These are phyloP conservation scores for Trichoderma oligosporum DNA, from an alignment of 2,329 filamentous ascomycete species.

Conservation along the genomic window DNA sequence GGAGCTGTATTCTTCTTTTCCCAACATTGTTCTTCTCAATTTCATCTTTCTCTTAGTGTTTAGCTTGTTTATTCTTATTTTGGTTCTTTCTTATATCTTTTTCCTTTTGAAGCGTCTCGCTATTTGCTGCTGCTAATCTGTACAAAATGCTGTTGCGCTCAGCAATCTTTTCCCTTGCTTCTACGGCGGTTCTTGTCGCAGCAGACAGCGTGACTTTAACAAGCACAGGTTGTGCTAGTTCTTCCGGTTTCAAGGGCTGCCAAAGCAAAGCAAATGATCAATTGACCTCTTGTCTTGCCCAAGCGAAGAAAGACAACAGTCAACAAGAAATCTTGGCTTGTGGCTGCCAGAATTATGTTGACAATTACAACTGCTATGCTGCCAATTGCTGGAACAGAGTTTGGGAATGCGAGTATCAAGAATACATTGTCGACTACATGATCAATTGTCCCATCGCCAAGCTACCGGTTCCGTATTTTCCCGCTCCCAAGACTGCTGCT, in stretches of 20 bases:
- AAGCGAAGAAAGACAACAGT: conserved; percentile 21
- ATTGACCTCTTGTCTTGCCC: conserved; percentile 20
- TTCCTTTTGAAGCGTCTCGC: not conserved
- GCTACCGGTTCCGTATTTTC: conserved; percentile 37
- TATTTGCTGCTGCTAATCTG: too few relatives aligned
- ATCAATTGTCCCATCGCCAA: conserved; percentile 30
- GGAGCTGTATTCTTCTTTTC: too few relatives aligned
- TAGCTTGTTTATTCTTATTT: not conserved
- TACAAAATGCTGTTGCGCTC: not conserved
- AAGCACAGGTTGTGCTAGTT: conserved; percentile 23
- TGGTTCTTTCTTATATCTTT: not conserved
- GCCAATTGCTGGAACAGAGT: conserved; percentile 39
- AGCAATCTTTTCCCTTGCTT: not conserved
- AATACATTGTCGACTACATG: conserved; percentile 36
- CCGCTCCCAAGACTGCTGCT: conserved; percentile 32
- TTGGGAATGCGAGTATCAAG: conserved; percentile 39
- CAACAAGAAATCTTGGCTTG: conserved; percentile 24
- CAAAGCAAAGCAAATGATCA: conserved; percentile 16
- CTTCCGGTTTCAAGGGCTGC: conserved; percentile 24
- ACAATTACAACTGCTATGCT: conserved; percentile 36
- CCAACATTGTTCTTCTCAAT: too few relatives aligned
- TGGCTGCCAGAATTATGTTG: conserved; percentile 26
- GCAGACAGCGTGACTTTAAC: not conserved
- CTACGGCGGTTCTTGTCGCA: not conserved
- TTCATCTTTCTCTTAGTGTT: too few relatives aligned